Evolutionary conservation across 2,329 filamentous ascomycete genomes (phyloP).

Genomic region (Elsinoe batatas): DNA sequence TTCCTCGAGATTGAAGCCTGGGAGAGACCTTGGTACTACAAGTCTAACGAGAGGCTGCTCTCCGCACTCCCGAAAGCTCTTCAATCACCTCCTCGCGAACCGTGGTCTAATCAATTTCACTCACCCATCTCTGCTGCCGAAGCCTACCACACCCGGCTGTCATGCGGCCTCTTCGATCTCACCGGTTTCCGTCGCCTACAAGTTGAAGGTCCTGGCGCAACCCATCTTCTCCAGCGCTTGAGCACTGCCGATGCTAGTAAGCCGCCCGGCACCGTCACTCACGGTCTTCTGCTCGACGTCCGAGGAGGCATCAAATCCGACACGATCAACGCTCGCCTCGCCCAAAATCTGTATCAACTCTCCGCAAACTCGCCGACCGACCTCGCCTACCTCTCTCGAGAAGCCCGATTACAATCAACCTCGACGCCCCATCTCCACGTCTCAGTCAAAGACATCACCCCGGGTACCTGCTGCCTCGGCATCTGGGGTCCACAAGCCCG

Average conservation of each 20-base stretch:
- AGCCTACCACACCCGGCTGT: conserved; percentile 55
- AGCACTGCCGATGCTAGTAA: conserved; percentile 42
- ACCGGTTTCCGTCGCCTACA: conserved; percentile 51
- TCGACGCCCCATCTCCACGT: conserved; percentile 34
- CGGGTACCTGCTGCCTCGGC: conserved; percentile 50
- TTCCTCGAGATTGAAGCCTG: conserved; percentile 52
- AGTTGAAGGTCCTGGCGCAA: conserved; percentile 48
- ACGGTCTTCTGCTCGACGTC: conserved; percentile 47
- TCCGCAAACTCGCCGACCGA: conserved; percentile 48
- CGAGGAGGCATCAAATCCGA: conserved; percentile 48
- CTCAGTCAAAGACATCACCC: conserved; percentile 50
- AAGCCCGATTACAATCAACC: conserved; percentile 42
- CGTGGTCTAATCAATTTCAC: conserved; percentile 49
- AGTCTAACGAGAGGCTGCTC: conserved; percentile 45
- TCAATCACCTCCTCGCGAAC: conserved; percentile 46
- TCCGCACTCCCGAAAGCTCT: conserved; percentile 44
- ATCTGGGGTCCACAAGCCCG: conserved; percentile 51
- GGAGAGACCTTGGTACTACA: conserved; percentile 56
- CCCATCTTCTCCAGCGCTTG: conserved; percentile 45
- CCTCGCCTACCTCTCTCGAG: conserved; percentile 43
- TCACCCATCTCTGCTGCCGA: conserved; percentile 51
- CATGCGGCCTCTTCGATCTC: conserved; percentile 54
- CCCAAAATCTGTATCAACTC: conserved; percentile 44
- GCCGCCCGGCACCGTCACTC: conserved; percentile 43
- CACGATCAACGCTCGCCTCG: conserved; percentile 46